Evolutionary conservation across 1,139 yeast species (phyloP).

Genomic region (Suhomyces guaymorum): DNA sequence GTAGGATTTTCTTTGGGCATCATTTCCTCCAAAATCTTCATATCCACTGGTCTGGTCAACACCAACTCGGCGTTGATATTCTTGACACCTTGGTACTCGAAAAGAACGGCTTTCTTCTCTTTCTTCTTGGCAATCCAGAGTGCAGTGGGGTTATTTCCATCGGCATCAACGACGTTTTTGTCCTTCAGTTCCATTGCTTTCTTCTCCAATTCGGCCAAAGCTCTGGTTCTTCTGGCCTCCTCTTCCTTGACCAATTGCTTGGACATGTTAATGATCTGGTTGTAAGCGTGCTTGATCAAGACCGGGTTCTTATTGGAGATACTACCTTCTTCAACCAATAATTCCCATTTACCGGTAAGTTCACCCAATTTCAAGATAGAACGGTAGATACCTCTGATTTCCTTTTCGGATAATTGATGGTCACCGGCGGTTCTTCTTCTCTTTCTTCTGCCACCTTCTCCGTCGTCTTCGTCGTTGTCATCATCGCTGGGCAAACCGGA

Average conservation of each 20-base stretch:
- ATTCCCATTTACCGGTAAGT: slow-evolving; percentile 78
- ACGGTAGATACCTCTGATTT: slow-evolving; percentile 82
- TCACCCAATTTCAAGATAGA: slow-evolving; percentile 84
- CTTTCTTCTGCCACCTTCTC: slow-evolving; percentile 29
- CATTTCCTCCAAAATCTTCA: slow-evolving; percentile 60
- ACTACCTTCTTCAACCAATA: slow-evolving; percentile 85
- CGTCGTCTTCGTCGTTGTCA: slow-evolving; percentile 43
- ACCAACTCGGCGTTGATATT: slow-evolving; percentile 89
- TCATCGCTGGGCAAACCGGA: slow-evolving; percentile 30
- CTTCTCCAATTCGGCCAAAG: slow-evolving; percentile 59
- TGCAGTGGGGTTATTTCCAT: slow-evolving; percentile 33
- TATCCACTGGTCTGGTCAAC: slow-evolving; percentile 77
- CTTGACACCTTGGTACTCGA: slow-evolving; percentile 87
- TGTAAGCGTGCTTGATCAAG: slow-evolving; percentile 72
- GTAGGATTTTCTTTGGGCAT: slow-evolving; percentile 62
- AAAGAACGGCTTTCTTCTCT: slow-evolving; percentile 84
- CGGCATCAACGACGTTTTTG: slow-evolving; percentile 23
- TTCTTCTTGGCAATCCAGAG: slow-evolving; percentile 62
- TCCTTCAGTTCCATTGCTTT: slow-evolving; percentile 61
- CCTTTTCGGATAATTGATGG: slow-evolving; percentile 76
- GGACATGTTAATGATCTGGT: slow-evolving; percentile 66
- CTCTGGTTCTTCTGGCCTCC: slow-evolving; percentile 59
- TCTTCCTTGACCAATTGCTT: slow-evolving; percentile 64
- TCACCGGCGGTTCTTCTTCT: slow-evolving; percentile 44
- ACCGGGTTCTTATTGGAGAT: slow-evolving; percentile 84